Evolutionary conservation across 257 asterid genomes (phyloP), one percentile per base, ranked within the genome.

Genomic region (Pogostemon cablin): DNA sequence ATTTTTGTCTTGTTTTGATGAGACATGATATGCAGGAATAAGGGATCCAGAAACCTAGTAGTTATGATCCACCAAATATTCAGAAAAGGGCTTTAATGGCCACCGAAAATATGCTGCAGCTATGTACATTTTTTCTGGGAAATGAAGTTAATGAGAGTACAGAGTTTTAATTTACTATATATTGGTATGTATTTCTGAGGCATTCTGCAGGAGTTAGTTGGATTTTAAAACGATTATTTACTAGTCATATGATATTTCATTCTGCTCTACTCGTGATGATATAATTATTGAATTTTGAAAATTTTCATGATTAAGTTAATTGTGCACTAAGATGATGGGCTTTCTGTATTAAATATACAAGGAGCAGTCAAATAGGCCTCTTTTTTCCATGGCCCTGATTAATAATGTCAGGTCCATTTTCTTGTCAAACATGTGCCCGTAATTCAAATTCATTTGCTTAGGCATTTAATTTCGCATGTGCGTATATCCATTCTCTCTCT

Each of bases 181-280:
- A 20, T 67, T 56, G 57, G 65, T 39, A 63, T 59, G 54, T 72
- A 62, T 62, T 71, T 25, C 60, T 60, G 68, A 44, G 68, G 43
- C 80, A 47, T 42, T 55, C 69, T 62, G 81, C 84, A 67, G 71
- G 32, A 39, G 75, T 67, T 71, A 17, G 71, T 70, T 75, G 72
- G 74, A 65, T 46, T 4, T 46, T 17, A 43, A 57, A 70, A 65
- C 35, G 47, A 75, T 53, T 61, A 62, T 56, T 60, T 35, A 62
- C 71, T 73, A 7, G 65, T 64, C 68, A 72, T 68, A 32, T 72
- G 32, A 25, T 25, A 25, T 25, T 25, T 25, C 32, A 25, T 25
- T 25, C 32, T 25, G 32, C 32, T 25, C 32, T 25, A 25, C 32
- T 25, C 32, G 32, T 25, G 32, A 25, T 25, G 32, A 25, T 25